Base-by-base conservation (phyloP, 2,329 filamentous ascomycete genomes). In the Ceratocystis alfenasii region DNA sequence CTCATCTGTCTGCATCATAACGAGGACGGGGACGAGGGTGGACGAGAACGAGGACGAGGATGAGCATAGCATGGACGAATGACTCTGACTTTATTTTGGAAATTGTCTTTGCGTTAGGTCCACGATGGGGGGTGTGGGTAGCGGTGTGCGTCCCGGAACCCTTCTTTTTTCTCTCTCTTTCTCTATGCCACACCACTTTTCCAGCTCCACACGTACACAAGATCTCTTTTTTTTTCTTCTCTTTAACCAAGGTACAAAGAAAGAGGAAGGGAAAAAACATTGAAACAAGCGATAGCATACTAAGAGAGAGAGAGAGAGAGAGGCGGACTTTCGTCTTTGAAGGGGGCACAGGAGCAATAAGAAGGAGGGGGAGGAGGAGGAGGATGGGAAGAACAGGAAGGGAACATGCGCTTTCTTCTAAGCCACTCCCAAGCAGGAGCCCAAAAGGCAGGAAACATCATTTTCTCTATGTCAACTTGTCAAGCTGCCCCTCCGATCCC, bases 401-500 rank as follows among this genome's bases (percentile, higher is more conserved):
- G 33, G 33, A 36, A 36, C 33, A 36, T 36, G 33, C 33, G 33
- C 33, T 36, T 36, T 10, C 33, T 36, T 36, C 33, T 36, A 53
- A 53, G 48, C 48, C 48, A 53, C 48, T 12, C 20, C 46, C 46
- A 50, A 20, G n/a, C 7, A n/a, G 20, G 48, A 53, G 48, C 48
- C 48, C 20, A 53, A 53, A 36, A 53, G 48, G 48, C 12, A 50
- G 48, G 48, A 53, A 53, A 22, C 48, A 25, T 53, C 25, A 53
- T 53, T 53, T 53, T 53, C 48, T 53, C 20, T 53, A 53, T 17
- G 48, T 53, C 48, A 53, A 25, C 48, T 53, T 53, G 48, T 53
- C 48, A 53, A 25, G 20, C 48, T 53, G 20, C 7, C 48, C 48
- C 33, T 36, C 33, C 48, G 48, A 53, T 53, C 46, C 20, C 33